Evolutionary conservation across 805 yeast species (phyloP), one percentile per base, ranked within the genome.

Genomic region (Saturnispora dispora): DNA sequence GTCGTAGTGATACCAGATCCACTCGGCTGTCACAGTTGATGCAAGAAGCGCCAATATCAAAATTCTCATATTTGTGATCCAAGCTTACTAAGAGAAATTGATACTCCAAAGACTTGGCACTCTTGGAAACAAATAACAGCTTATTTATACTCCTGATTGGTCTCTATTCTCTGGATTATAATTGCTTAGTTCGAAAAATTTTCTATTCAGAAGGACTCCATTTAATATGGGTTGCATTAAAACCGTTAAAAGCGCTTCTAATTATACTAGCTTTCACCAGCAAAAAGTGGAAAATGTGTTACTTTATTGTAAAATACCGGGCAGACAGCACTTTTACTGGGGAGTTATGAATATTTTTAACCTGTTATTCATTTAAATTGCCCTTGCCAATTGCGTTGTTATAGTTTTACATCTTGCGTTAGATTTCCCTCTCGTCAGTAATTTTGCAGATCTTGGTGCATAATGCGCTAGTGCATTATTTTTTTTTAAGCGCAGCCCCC

Each of bases 1-100:
- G 27, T 46, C 42, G 32, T 52, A 52, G 15, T 49, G 40, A 37
- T 25, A 48, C 52, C 52, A 48, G 9, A 27, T 23, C 30, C 40
- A 18, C 15, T 25, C 25, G 27, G 54, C 54, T 8, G 22, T 20
- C 2, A 35, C 52, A 9, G 23, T n/a, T 4, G 50, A 28, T 17
- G 50, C 40, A 5, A 52, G 28, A 5, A 47, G 7, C 20, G 46
- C 33, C 10, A 52, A 3, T 3, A 17, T 37, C 6, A 48, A 35
- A 13, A 52, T 11, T 10, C 39, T 43, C 42, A 40, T 48, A 13
- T 5, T n/a, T 22, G 9, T 25, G 27, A n/a, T n/a, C n/a, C n/a
- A n/a, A n/a, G n/a, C n/a, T n/a, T n/a, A n/a, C n/a, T n/a, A n/a
- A n/a, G n/a, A n/a, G n/a, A n/a, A n/a, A n/a, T n/a, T n/a, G n/a